Conservation (phyloP, 2,329 filamentous ascomycete species). For the Alternaria panax region DNA sequence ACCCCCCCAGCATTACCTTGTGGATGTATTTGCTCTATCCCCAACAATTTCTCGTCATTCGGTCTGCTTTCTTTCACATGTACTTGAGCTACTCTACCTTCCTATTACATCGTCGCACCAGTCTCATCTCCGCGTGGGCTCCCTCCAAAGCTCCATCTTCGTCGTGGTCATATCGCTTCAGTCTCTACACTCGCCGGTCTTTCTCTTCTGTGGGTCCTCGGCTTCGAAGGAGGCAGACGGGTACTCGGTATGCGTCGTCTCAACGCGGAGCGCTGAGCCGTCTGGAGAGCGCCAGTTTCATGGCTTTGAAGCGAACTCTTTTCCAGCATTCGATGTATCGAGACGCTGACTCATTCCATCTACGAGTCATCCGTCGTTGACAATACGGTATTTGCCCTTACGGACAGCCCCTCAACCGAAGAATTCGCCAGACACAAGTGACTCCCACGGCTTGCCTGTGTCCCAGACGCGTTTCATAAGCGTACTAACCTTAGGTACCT, state of each 20-base stretch:
- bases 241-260: not conserved
- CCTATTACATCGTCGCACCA: not conserved
- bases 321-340: not conserved
- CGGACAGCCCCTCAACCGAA: constrained; percentile 58
- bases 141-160: not conserved
- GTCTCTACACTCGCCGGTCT: not conserved
- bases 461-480: constrained; percentile 76
- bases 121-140: not conserved
- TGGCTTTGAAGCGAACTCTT: not conserved
- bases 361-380: no score
- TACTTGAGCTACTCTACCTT: not conserved
- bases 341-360: not conserved
- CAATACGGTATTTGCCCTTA: not conserved
- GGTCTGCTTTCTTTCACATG: not conserved
- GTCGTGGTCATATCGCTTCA: not conserved
- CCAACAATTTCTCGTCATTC: not conserved
- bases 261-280: not conserved
- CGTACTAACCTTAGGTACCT: constrained; percentile 66
- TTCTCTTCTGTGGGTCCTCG: not conserved
- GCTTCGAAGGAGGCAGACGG: not conserved
- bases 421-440: constrained; percentile 71
- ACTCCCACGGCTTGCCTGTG: constrained; percentile 73
- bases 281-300: not conserved
- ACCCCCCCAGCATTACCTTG: constrained; percentile 1
- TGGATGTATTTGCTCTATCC: not conserved